A percentile compares a stretch with the other conserved stretches of the same genome.
Evolutionary conservation across 306 rosid species (phyloP).

Genomic region (Quercus aquifolioides): DNA sequence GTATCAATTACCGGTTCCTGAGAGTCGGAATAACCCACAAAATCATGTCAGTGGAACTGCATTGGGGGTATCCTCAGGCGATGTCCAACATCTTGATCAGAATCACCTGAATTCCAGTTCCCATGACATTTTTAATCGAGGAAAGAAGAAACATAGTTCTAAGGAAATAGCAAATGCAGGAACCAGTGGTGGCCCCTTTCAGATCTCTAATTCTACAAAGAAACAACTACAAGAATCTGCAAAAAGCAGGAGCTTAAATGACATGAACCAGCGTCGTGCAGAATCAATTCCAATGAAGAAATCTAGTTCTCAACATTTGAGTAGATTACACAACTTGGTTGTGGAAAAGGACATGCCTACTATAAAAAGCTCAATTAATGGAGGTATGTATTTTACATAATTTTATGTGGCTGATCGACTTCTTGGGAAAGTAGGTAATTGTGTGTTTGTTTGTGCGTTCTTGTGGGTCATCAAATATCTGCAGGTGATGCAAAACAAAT

Average conservation of each 20-base stretch:
- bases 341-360: constrained; percentile 41
- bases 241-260: constrained; percentile 41
- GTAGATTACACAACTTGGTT: constrained; percentile 26
- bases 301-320: constrained; percentile 29
- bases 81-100: constrained; percentile 34
- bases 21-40: constrained; percentile 38
- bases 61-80: constrained; percentile 25
- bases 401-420: constrained; percentile 1
- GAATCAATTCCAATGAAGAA: constrained; percentile 42
- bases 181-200: constrained; percentile 22
- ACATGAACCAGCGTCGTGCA: constrained; percentile 36
- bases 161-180: constrained; percentile 42
- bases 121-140: constrained; percentile 30
- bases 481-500: constrained; percentile 46
- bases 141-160: constrained; percentile 42
- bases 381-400: constrained; percentile 42
- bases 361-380: constrained; percentile 38
- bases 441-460: neutral
- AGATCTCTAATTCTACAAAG: constrained; percentile 30
- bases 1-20: constrained; percentile 52
- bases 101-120: constrained; percentile 29
- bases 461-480: neutral
- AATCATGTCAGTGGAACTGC: constrained; percentile 36
- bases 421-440: constrained; percentile 4
- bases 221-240: constrained; percentile 34